Percentiles rank a stretch among this genome's conserved stretches.
Conservation (phyloP, 805 yeast genomes). For the Danielia reshetovae region DNA sequence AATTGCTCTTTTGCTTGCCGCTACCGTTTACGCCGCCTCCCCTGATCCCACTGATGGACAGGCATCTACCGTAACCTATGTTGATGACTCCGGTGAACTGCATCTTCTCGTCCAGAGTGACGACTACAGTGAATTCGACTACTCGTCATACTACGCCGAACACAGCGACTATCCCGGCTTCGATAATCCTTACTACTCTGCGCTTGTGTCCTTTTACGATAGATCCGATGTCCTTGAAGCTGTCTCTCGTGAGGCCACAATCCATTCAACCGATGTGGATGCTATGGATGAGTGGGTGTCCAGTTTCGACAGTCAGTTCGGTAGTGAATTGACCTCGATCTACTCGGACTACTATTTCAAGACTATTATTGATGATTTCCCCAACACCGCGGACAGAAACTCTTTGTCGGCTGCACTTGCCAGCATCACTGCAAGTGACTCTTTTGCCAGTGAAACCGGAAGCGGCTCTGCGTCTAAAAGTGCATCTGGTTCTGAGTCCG, state of each 20-base stretch:
- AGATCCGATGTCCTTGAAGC: slow-evolving; percentile 4
- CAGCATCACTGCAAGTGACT: too few relatives aligned
- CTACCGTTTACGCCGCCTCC: slow-evolving; percentile 1
- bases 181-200: slow-evolving; percentile 2
- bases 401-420: too few relatives aligned
- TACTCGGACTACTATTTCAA: too few relatives aligned
- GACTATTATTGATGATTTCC: too few relatives aligned
- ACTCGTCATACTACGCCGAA: slow-evolving; percentile 2
- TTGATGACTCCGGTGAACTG: neutral
- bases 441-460: too few relatives aligned
- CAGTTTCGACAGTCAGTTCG: slow-evolving; percentile 6
- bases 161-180: neutral
- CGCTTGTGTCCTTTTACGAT: slow-evolving; percentile 5
- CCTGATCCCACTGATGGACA: neutral
- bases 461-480: too few relatives aligned
- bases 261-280: neutral
- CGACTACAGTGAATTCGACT: neutral
- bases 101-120: neutral
- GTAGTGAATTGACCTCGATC: too few relatives aligned
- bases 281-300: neutral
- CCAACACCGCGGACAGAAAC: too few relatives aligned
- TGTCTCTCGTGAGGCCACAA: neutral
- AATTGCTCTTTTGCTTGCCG: too few relatives aligned
- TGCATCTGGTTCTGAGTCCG: too few relatives aligned
- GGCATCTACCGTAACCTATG: too few relatives aligned